phyloP scores from a whole-genome alignment of 202 grass and related monocot species.

The Digitaria exilis region DNA sequence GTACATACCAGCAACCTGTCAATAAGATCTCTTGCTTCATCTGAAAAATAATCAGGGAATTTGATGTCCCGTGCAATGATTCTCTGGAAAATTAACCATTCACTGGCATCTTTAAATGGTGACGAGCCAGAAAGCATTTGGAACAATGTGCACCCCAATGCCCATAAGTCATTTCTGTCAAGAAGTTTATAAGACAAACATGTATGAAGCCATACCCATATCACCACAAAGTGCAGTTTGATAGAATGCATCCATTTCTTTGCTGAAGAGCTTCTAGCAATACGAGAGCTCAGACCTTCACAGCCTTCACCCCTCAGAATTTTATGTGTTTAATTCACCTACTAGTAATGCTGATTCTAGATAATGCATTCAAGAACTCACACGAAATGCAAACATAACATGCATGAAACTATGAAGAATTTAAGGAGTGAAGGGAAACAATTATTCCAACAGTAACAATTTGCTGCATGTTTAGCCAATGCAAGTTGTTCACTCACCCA shows the following conservation, averaged over 20 bases:
- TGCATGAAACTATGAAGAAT: neutral
- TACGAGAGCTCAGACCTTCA: neutral
- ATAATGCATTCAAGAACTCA: slow-evolving; percentile 7
- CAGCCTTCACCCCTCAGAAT: neutral
- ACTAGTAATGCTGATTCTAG: neutral
- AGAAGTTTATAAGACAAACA: slow-evolving; percentile 35
- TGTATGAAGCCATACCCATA: neutral
- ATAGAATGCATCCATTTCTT: neutral
- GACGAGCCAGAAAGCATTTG: slow-evolving; percentile 98
- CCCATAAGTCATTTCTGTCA: slow-evolving; percentile 98
- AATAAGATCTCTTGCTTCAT: slow-evolving; percentile 84
- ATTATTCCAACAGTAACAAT: neutral
- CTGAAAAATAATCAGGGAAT: slow-evolving; percentile 85
- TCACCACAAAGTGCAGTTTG: slow-evolving; percentile 11
- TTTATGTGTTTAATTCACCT: too few species aligned
- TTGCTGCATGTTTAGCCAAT: neutral
- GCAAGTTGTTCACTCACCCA: slow-evolving; percentile 61
- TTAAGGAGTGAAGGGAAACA: slow-evolving; percentile 9
- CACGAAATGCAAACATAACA: neutral
- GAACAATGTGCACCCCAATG: slow-evolving; percentile 88
- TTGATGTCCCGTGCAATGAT: slow-evolving; percentile 88
- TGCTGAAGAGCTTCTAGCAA: neutral
- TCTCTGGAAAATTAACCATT: slow-evolving; percentile 97
- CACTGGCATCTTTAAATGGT: slow-evolving; percentile 95
- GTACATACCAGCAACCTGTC: slow-evolving; percentile 85